Conservation (phyloP, 73 alveolate genomes). For the Symbiodinium natans region DNA sequence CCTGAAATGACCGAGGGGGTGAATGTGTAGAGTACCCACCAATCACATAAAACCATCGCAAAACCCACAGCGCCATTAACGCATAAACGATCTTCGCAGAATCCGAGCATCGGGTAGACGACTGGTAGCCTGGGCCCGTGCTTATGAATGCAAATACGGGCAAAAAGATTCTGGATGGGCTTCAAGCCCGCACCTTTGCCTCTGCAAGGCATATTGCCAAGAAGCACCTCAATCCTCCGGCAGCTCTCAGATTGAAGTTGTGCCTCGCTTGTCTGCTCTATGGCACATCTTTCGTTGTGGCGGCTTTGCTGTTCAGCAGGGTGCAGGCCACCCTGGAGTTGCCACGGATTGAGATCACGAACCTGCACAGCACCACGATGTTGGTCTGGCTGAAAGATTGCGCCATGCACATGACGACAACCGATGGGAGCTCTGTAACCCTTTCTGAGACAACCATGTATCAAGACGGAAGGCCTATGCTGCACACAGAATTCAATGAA, state of each 20-base stretch:
- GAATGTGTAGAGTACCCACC: no score
- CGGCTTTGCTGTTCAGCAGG: neutral
- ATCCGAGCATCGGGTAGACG: no score
- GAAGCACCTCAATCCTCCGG: neutral
- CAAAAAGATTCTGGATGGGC: neutral
- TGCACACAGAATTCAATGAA: neutral
- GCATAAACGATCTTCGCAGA: no score
- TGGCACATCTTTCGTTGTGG: neutral
- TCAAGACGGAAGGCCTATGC: neutral
- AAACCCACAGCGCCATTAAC: no score
- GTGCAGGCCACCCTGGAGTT: neutral
- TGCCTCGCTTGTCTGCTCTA: neutral
- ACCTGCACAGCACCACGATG: neutral
- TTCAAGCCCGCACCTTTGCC: neutral
- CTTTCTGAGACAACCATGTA: neutral
- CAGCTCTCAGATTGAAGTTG: neutral
- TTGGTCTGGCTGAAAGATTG: neutral
- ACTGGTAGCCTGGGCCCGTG: no score
- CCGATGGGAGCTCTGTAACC: neutral
- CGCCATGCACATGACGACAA: neutral
- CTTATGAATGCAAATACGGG: neutral
- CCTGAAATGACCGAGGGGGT: no score
- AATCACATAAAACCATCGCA: no score
- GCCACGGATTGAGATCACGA: neutral
- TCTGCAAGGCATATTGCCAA: neutral